Evolutionary conservation across 345 rosid species (phyloP).

Genomic region (Eucalyptus sideroxylon): DNA sequence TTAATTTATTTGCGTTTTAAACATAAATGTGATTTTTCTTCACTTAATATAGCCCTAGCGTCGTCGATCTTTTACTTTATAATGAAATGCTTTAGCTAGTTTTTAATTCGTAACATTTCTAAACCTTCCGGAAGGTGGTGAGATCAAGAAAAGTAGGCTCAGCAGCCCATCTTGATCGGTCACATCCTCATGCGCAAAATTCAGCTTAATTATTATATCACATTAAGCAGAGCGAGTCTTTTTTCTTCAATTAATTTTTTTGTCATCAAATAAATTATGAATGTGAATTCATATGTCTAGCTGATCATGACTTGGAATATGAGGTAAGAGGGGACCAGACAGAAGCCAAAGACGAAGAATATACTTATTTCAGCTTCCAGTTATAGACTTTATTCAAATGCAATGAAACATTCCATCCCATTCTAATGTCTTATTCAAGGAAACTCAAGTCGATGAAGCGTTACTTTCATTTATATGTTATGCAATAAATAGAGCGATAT

Average conservation of each 20-base stretch:
- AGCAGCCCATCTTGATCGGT: background rate
- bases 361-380: background rate
- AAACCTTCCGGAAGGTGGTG: background rate
- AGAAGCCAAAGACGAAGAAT: background rate
- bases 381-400: background rate
- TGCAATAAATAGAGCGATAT: no score
- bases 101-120: background rate
- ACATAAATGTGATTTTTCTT: background rate
- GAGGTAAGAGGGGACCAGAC: background rate
- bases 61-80: accelerated
- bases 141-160: background rate
- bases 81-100: background rate
- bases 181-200: background rate
- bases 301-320: background rate
- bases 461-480: no score
- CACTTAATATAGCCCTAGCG: background rate
- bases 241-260: background rate
- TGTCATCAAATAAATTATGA: background rate
- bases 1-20: background rate
- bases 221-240: background rate
- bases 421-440: accelerated
- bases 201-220: background rate
- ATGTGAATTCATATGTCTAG: background rate
- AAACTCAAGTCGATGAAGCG: no score
- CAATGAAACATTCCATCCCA: background rate